Percentiles rank a stretch among this genome's conserved stretches.
Evolutionary conservation across 129 eudicot genomes (phyloP).

Genomic region (Calendula officinalis): DNA sequence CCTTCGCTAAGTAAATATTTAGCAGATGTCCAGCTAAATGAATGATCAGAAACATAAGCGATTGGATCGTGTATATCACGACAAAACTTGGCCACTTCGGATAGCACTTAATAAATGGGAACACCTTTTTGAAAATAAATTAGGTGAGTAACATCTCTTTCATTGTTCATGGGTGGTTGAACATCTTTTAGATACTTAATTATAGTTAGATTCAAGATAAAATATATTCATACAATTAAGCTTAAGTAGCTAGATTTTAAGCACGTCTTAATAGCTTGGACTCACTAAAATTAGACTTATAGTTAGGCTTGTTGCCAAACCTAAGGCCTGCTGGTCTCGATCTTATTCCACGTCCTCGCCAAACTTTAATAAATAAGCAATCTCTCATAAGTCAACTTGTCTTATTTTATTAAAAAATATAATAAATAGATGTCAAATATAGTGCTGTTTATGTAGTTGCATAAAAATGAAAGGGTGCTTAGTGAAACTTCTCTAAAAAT

Average conservation of each 20-base stretch:
- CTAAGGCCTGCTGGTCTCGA: background rate
- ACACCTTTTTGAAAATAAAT: background rate
- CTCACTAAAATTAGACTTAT: background rate
- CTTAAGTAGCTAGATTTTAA: background rate
- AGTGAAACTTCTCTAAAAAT: background rate
- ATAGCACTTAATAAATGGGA: too few species aligned
- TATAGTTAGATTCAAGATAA: background rate
- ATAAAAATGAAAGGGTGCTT: slow-evolving; percentile 11
- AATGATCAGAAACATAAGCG: too few species aligned
- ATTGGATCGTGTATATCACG: too few species aligned
- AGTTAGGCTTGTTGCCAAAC: background rate
- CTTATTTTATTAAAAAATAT: background rate
- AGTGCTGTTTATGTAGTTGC: background rate
- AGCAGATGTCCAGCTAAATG: too few species aligned
- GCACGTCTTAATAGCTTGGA: background rate
- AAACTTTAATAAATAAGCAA: background rate
- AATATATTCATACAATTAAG: too few species aligned
- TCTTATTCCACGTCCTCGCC: background rate
- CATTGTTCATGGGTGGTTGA: slow-evolving; percentile 12
- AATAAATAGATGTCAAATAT: background rate
- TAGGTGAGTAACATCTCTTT: slow-evolving; percentile 13
- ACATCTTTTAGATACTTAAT: slow-evolving; percentile 18
- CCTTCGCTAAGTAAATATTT: too few species aligned
- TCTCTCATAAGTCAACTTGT: background rate
- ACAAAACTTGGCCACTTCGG: too few species aligned